Percentiles rank a stretch among this genome's conserved stretches.
These are phyloP conservation scores for Nothopassalora personata DNA, from an alignment of 2,329 filamentous ascomycete genomes.

Conservation along the genomic window DNA sequence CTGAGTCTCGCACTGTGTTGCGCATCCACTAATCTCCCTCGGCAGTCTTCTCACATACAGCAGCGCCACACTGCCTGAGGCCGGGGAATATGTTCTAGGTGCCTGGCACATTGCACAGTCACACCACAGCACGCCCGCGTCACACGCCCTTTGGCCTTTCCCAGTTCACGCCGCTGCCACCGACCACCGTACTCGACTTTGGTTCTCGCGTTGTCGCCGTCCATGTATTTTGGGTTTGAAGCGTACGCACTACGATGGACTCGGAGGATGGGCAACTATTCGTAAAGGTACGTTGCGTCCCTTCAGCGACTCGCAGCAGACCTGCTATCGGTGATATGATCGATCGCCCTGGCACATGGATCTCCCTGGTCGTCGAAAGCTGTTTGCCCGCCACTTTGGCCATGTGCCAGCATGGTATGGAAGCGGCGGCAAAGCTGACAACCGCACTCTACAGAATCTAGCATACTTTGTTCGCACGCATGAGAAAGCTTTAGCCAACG, in stretches of 20 bases:
- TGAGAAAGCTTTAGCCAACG: conserved; percentile 95
- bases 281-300: conserved; percentile 62
- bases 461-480: conserved; percentile 94
- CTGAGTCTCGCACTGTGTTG: not conserved
- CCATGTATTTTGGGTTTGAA: conserved; percentile 15
- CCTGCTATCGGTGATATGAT: not conserved
- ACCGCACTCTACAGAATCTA: conserved; percentile 61
- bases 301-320: not conserved
- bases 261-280: conserved; percentile 87
- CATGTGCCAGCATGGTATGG: not conserved
- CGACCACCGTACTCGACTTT: not conserved
- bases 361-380: not conserved
- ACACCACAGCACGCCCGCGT: conserved; percentile 14
- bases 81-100: conserved; percentile 3
- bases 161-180: conserved; percentile 7
- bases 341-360: not conserved
- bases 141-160: conserved; percentile 7
- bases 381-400: not conserved
- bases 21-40: not conserved
- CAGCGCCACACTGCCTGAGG: not conserved
- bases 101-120: conserved; percentile 11
- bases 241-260: conserved; percentile 53
- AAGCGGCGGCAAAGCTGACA: not conserved
- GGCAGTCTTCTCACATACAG: not conserved
- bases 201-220: conserved; percentile 14